Conservation (phyloP, 352 stramenopile species). For the Globisporangium alternatum region DNA sequence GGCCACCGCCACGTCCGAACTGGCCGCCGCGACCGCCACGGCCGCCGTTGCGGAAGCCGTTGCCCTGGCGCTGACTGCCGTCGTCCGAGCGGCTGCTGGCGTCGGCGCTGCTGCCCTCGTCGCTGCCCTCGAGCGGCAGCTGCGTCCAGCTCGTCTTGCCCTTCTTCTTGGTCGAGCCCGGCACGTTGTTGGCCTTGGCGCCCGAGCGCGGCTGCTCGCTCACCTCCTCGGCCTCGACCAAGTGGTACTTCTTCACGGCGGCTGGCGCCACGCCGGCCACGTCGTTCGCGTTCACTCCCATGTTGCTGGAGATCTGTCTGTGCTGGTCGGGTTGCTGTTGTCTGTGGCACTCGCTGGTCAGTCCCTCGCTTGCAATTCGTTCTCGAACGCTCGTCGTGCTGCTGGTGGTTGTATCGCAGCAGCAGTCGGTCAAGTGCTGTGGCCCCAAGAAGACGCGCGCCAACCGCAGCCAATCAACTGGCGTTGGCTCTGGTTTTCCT, state of each 20-base stretch:
- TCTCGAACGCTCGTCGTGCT: background rate
- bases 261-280: slow-evolving; percentile 13
- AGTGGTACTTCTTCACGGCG: slow-evolving; percentile 70
- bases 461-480: slow-evolving; percentile 9
- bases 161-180: slow-evolving; percentile 45
- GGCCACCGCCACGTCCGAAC: slow-evolving; percentile 23
- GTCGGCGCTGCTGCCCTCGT: slow-evolving; percentile 19
- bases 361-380: background rate
- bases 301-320: slow-evolving; percentile 14
- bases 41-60: slow-evolving; percentile 25
- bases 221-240: slow-evolving; percentile 84
- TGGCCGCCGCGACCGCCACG: slow-evolving; percentile 24
- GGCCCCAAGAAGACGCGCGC: background rate
- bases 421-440: background rate
- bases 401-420: background rate
- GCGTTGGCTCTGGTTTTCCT: background rate
- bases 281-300: slow-evolving; percentile 39
- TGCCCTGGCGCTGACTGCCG: slow-evolving; percentile 16
- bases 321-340: background rate
- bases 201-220: slow-evolving; percentile 23
- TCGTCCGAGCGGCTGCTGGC: slow-evolving; percentile 12
- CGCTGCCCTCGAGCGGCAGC: slow-evolving; percentile 42
- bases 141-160: slow-evolving; percentile 78
- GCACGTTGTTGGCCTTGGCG: slow-evolving; percentile 6
- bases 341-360: background rate